A percentile compares a stretch with the other conserved stretches of the same genome.
phyloP scores from a whole-genome alignment of 2,329 filamentous ascomycete genomes.

The Cryphonectria parasitica region DNA sequence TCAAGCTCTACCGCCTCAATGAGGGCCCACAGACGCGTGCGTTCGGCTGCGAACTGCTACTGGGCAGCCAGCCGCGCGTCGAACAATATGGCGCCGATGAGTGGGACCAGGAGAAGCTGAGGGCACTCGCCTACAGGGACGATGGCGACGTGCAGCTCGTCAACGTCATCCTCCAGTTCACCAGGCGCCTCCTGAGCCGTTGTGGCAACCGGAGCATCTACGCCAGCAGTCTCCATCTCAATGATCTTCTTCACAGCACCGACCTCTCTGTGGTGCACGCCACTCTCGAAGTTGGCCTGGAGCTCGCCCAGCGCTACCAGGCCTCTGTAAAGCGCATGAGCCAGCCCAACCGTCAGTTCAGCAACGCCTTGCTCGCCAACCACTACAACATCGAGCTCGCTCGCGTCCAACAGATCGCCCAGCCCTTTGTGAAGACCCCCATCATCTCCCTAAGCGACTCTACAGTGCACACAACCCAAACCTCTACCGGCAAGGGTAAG shows the following conservation, averaged over 20 bases:
- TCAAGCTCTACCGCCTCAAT: constrained; percentile 76
- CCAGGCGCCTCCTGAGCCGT: constrained; percentile 84
- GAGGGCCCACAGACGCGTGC: constrained; percentile 79
- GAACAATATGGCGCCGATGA: constrained; percentile 54
- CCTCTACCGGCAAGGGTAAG: constrained; percentile 71
- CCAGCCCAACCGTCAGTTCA: constrained; percentile 68
- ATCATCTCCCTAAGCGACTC: constrained; percentile 57
- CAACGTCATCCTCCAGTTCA: constrained; percentile 82
- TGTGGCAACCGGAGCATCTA: constrained; percentile 97
- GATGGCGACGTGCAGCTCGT: constrained; percentile 84
- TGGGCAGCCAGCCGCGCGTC: constrained; percentile 59
- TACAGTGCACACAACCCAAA: constrained; percentile 55
- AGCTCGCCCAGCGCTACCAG: constrained; percentile 90
- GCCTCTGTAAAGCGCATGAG: constrained; percentile 79
- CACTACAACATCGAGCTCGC: constrained; percentile 84
- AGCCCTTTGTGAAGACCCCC: constrained; percentile 78
- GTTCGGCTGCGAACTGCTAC: constrained; percentile 70
- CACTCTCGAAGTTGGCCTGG: constrained; percentile 79
- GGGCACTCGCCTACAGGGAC: constrained; percentile 64
- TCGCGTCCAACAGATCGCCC: constrained; percentile 79
- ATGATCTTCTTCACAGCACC: constrained; percentile 86
- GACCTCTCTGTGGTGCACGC: constrained; percentile 77
- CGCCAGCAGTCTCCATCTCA: constrained; percentile 87
- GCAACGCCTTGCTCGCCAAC: constrained; percentile 74
- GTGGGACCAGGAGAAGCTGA: constrained; percentile 53